Percentiles rank a stretch among this genome's conserved stretches.
phyloP scores from a whole-genome alignment of 441 rosid species.

The Adansonia madagascariensis region DNA sequence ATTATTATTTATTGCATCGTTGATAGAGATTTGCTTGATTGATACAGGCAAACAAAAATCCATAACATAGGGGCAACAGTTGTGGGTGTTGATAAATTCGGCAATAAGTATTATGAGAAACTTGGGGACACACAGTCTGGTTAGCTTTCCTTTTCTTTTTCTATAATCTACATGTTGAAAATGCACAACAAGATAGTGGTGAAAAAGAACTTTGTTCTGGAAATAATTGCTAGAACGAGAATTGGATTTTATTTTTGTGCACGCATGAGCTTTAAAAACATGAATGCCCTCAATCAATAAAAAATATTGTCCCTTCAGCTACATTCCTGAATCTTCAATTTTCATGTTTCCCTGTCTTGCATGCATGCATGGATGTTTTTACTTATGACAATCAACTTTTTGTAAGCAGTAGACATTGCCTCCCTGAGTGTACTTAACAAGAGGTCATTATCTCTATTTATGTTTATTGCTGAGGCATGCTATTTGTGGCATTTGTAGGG shows the following conservation, averaged over 20 bases:
- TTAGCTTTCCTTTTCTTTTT: conserved; percentile 38
- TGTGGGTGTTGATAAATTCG: conserved; percentile 87
- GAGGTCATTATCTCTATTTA: background rate
- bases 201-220: background rate
- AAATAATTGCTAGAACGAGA: background rate
- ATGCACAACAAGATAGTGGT: background rate
- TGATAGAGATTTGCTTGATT: conserved; percentile 26
- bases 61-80: conserved; percentile 87
- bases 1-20: conserved; percentile 22
- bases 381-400: background rate
- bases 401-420: background rate
- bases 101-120: conserved; percentile 89
- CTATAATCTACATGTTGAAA: background rate
- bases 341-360: conserved; percentile 11
- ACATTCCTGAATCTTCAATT: background rate
- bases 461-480: conserved; percentile 10
- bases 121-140: conserved; percentile 72
- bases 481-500: conserved; percentile 48
- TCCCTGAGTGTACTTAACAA: background rate
- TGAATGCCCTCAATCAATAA: background rate
- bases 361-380: conserved; percentile 1
- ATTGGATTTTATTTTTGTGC: background rate
- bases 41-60: conserved; percentile 86
- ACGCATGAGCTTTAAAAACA: background rate
- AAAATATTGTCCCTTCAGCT: background rate